phyloP scores from a whole-genome alignment of 2,329 filamentous ascomycete species.

The Aaosphaeria pasadenensis region DNA sequence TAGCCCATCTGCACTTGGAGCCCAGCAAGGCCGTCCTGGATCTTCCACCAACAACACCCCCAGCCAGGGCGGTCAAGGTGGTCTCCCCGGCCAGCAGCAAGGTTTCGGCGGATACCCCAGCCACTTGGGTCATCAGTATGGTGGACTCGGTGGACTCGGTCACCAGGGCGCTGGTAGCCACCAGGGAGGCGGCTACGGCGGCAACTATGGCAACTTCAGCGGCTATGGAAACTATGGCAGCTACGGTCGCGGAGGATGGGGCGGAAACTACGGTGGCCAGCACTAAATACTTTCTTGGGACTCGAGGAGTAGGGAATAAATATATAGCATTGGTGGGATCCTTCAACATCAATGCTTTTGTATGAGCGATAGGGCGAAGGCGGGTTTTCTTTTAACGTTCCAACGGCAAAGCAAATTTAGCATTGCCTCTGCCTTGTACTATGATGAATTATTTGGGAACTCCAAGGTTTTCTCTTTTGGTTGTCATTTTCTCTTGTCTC shows the following conservation, averaged over 20 bases:
- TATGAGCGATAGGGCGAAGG: no score
- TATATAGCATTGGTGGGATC: no score
- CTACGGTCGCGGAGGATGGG: slow-evolving; percentile 42
- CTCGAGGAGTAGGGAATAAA: neutral
- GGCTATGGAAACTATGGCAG: slow-evolving; percentile 41
- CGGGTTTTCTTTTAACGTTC: no score
- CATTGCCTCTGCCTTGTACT: slow-evolving; percentile 4
- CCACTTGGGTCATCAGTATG: slow-evolving; percentile 52
- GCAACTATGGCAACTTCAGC: slow-evolving; percentile 41
- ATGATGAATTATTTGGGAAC: slow-evolving; percentile 4
- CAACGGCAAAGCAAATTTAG: neutral
- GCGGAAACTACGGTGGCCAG: slow-evolving; percentile 45
- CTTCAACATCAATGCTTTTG: no score
- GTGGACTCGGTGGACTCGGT: slow-evolving; percentile 52
- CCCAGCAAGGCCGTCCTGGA: slow-evolving; percentile 60
- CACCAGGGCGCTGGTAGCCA: slow-evolving; percentile 46
- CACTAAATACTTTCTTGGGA: slow-evolving; percentile 17
- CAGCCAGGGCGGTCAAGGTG: slow-evolving; percentile 50
- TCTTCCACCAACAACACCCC: slow-evolving; percentile 60
- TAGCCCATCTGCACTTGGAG: slow-evolving; percentile 56
- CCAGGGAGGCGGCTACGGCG: slow-evolving; percentile 45
- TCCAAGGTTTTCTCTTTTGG: neutral
- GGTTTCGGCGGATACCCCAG: slow-evolving; percentile 56
- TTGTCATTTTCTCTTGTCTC: neutral
- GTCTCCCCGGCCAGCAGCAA: slow-evolving; percentile 19